phyloP scores from a whole-genome alignment of 306 rosid genomes.

The Herpetospermum pedunculosum region DNA sequence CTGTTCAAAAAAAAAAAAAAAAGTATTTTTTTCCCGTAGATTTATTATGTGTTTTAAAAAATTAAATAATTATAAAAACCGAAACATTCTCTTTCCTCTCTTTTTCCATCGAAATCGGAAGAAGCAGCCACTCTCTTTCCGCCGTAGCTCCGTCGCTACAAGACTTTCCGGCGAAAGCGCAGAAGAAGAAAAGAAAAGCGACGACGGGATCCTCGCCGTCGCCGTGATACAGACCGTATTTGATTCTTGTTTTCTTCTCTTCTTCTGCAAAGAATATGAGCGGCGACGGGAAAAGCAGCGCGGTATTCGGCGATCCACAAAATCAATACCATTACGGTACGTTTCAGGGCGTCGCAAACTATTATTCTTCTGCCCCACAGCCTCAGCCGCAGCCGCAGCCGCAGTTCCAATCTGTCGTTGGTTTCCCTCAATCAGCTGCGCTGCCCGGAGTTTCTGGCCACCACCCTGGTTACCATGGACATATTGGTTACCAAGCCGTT shows the following conservation, averaged over 20 bases:
- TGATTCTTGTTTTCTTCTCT: background rate
- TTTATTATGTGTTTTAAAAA: no score
- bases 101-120: no score
- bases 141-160: background rate
- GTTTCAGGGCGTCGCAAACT: conserved; percentile 80
- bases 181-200: background rate
- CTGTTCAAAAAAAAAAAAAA: no score
- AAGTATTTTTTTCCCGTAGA: no score
- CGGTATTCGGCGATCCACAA: conserved; percentile 18
- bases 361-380: conserved; percentile 28
- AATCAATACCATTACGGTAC: conserved; percentile 61
- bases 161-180: background rate
- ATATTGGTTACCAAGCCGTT: conserved; percentile 29
- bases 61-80: no score
- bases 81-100: no score
- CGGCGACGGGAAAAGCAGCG: conserved; percentile 35
- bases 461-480: conserved; percentile 20
- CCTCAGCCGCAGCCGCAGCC: conserved; percentile 25
- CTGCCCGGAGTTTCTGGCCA: conserved; percentile 17
- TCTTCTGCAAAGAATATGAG: conserved; percentile 22
- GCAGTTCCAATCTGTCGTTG: conserved; percentile 22
- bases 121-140: background rate
- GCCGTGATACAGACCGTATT: background rate
- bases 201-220: background rate
- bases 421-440: conserved; percentile 36